A percentile compares a stretch with the other conserved stretches of the same genome.
Evolutionary conservation across 2,329 filamentous ascomycete genomes (phyloP).

Genomic region (Pseudocercospora eumusae): DNA sequence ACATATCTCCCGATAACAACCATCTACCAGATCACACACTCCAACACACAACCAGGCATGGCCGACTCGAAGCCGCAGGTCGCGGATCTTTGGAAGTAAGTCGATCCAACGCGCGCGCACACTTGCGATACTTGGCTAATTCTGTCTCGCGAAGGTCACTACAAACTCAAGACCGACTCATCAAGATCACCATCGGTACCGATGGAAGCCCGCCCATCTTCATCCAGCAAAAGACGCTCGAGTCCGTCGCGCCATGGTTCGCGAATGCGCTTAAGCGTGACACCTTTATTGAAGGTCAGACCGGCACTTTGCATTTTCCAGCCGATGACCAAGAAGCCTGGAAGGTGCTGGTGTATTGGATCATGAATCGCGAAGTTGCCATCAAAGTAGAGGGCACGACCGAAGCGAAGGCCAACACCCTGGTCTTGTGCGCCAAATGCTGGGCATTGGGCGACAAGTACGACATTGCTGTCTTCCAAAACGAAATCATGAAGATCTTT

Average conservation of each 20-base stretch:
- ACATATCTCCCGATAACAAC: too few species aligned
- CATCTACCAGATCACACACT: too few species aligned
- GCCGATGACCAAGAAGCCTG: conserved; percentile 17
- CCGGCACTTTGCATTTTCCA: background rate
- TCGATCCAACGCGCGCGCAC: too few species aligned
- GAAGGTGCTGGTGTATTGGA: conserved; percentile 18
- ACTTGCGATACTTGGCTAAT: too few species aligned
- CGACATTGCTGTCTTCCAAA: conserved; percentile 10
- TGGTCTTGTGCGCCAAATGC: conserved; percentile 8
- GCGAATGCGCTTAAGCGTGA: background rate
- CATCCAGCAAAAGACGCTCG: conserved; percentile 9
- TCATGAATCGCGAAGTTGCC: background rate
- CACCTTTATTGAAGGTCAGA: conserved; percentile 7
- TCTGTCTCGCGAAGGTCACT: too few species aligned
- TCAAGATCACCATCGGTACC: conserved; percentile 13
- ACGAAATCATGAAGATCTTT: conserved; percentile 8
- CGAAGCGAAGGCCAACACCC: too few species aligned
- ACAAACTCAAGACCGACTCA: conserved; percentile 5
- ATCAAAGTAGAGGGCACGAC: too few species aligned
- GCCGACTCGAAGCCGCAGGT: too few species aligned
- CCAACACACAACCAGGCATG: too few species aligned
- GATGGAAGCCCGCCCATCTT: background rate
- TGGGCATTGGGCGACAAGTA: conserved; percentile 23
- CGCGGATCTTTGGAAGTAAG: too few species aligned
- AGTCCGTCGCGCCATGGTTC: conserved; percentile 8